Base-by-base conservation (phyloP, 768 basidiomycete genomes). In the Suillus decipiens region DNA sequence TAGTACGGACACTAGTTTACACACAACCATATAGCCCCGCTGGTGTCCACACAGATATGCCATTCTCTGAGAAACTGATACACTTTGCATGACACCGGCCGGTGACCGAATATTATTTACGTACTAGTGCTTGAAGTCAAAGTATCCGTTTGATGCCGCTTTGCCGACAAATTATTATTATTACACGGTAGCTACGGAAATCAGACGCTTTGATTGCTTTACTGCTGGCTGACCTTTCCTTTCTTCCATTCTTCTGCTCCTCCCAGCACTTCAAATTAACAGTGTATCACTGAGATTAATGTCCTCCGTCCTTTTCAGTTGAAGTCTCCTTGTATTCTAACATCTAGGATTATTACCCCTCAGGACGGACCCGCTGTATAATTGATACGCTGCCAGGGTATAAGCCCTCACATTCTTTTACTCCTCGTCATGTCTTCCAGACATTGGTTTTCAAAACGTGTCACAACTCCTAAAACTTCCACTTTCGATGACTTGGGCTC, bases 371-470 rank as follows among this genome's bases (percentile, higher is more conserved):
- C 22, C 60, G 19, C 43, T 64, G 63, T 65, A 63, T 42, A 37
- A 39, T 37, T 37, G 19, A 53, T 39, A 56, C 39, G 17, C 56
- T 50, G 39, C 24, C 24, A 41, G 56, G 37, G 39, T 24, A 57
- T 57, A 57, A 57, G 56, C 24, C 39, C 39, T 41, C 64, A 61
- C 39, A 34, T 31, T 31, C 60, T 11, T 56, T 45, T 47, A 39
- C 33, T 33, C n/a, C 28, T 36, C 67, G 19, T 60, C 61, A 71
- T 73, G 69, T 67, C 68, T 37, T 66, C 68, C 47, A 50, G 64
- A 34, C 77, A 80, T 45, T 66, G 74, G 62, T 71, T 78, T 60
- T 69, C 79, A 24, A 71, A 69, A 56, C 64, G 54, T 28, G 45
- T 61, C 36, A 42, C 64, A 24, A 33, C 56, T 36, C 28, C 66